Base-by-base conservation (phyloP, 345 rosid genomes). In the Syzygium aromaticum region DNA sequence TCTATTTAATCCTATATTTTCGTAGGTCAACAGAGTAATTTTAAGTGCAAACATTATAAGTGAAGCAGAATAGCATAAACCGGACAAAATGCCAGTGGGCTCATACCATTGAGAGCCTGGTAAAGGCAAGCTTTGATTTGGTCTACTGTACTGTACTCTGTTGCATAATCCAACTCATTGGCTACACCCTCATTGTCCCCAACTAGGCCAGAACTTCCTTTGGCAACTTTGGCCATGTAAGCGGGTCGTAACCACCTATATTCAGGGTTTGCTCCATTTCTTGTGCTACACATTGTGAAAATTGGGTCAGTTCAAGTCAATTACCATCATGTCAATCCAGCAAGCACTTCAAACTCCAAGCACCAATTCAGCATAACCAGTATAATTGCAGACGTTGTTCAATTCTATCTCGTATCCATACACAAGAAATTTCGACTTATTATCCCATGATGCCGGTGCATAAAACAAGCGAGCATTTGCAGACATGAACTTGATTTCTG, bases 1-100 rank as follows among this genome's bases (percentile, higher is more conserved):
- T 91, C 98, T 97, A 83, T 96, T 96, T 51, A 90, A 91, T 85
- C 96, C 97, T 94, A 90, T 82, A 84, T 16, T 87, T 80, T 63
- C 8, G 3, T 19, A 73, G 27, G 86, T 30, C 28, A 52, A 11
- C n/a, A 84, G 25, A n/a, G 54, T 28, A 83, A 83, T 83, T 83
- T 17, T 73, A 25, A 73, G 82, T 19, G 25, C 82, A 73, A 73
- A 73, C 49, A 19, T 38, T 38, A 73, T 38, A 73, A 38, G 82
- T 5, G 49, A 73, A 73, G 49, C 15, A 1, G 49, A 38, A 73
- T 73, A 73, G 27, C 49, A 73, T 5, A 73, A 73, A 38, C 49
- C 27, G 1, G 49, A 38, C 11, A 73, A 73, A 9, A 21, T 73
- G 49, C 49, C 82, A 33, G 82, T 38, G 13, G 82, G 82, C 49